Base-by-base conservation (phyloP, 1,139 yeast species). In the Hyphopichia fennica region DNA sequence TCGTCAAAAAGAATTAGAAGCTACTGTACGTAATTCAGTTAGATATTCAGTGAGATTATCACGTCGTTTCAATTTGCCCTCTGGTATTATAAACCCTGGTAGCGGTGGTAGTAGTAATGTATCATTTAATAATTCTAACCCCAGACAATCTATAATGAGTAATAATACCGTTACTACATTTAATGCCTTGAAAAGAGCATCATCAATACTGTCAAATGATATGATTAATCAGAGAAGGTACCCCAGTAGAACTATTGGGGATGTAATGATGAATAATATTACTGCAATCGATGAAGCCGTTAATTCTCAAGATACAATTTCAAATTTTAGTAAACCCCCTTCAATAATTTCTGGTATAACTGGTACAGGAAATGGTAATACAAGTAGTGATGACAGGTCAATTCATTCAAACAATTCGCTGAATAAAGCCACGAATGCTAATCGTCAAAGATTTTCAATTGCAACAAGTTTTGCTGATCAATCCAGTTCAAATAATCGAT, bases 1-100 rank as follows among this genome's bases (percentile, higher is more conserved):
- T 0, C 84, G 81, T 33, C 81, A 82, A 41, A 74, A 76, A 38
- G 87, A 84, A 44, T 73, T 93, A 47, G 87, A 87, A 50, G 83
- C 84, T 46, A 90, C 96, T 1, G 81, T 91, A 37, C 70, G 95
- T 25, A 90, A 88, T 58, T 87, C 96, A 7, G 90, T 87, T 18
- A 70, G 95, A 45, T 82, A 85, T 53, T 84, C 90, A 39, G 83
- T 82, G 16, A 70, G 89, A 41, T 63, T 84, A 49, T 81, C 82
- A 6, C 61, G 73, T 33, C 49, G 71, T 33, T 62, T 69, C 41
- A 60, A 63, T 41, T 63, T 75, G 16, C 51, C 63, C 28, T 57
- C 65, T 1, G 48, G 56, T 11, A 48, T 61, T 13, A 52, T 54
- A 32, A n/a, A n/a, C n/a, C n/a, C n/a, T n/a, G 19, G 13, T 15